These are phyloP conservation scores for Mycena chlorophos DNA, from an alignment of 768 basidiomycete species.

Conservation along the genomic window DNA sequence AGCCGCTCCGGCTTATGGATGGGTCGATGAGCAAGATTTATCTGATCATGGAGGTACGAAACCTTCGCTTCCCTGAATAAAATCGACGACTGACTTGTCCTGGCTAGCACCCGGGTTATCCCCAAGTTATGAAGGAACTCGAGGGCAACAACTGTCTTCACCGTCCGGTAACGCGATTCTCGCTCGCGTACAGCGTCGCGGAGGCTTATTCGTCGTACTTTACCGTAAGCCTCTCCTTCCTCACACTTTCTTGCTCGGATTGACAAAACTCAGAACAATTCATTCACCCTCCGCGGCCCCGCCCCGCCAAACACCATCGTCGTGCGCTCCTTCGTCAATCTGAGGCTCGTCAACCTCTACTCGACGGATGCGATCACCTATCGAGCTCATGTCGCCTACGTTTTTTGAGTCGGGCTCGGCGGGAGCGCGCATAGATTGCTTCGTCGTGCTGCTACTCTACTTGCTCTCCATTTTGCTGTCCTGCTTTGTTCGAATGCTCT, in stretches of 20 bases:
- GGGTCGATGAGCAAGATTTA: constrained; percentile 8
- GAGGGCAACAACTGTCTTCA: constrained; percentile 19
- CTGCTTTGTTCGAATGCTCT: neutral
- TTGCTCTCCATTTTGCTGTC: neutral
- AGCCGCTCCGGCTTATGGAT: constrained; percentile 2
- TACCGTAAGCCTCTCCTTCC: constrained; percentile 1
- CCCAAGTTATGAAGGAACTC: constrained; percentile 9
- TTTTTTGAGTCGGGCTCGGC: constrained; percentile 9
- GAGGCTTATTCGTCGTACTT: constrained; percentile 18
- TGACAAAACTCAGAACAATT: neutral
- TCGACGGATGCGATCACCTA: constrained; percentile 16
- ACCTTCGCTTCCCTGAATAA: neutral
- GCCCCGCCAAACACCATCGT: constrained; percentile 1
- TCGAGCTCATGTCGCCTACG: constrained; percentile 18
- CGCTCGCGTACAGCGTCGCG: constrained; percentile 18
- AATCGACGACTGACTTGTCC: neutral
- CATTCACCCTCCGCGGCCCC: constrained; percentile 1
- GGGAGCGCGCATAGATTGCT: neutral
- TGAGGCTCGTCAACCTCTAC: constrained; percentile 18
- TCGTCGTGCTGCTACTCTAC: neutral
- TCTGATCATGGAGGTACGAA: constrained; percentile 17
- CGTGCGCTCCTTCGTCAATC: constrained; percentile 18
- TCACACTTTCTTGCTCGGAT: neutral
- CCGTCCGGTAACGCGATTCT: constrained; percentile 19
- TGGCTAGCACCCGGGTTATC: constrained; percentile 16